These are phyloP conservation scores for Coccomyxa sp. DNA, from an alignment of 139 green algal genomes.

Conservation along the genomic window DNA sequence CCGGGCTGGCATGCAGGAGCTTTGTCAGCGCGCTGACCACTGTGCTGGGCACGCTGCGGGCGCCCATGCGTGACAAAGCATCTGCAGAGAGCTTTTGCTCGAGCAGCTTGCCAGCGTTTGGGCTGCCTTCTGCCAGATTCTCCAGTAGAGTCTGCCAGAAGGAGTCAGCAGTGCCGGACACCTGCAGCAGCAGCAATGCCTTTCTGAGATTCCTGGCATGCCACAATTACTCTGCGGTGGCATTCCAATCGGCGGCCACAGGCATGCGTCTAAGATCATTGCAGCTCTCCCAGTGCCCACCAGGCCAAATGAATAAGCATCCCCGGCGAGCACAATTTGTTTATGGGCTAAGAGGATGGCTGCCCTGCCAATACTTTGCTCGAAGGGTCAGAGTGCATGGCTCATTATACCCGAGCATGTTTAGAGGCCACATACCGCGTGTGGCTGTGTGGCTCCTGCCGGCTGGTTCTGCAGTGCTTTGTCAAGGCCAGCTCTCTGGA, in stretches of 20 bases:
- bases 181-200: conserved; percentile 1
- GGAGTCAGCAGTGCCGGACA: conserved; percentile 22
- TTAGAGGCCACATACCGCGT: no score
- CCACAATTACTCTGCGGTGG: not conserved
- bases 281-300: no score
- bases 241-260: not conserved
- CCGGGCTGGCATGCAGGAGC: not conserved
- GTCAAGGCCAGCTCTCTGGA: no score
- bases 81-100: not conserved
- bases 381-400: no score
- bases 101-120: not conserved
- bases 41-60: conserved; percentile 9
- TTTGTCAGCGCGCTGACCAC: conserved; percentile 18
- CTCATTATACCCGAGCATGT: no score
- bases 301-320: no score
- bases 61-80: not conserved
- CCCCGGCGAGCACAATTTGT: not conserved
- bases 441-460: no score
- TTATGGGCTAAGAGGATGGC: no score
- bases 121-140: conserved; percentile 15
- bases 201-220: not conserved
- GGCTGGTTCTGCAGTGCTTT: no score
- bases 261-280: not conserved
- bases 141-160: conserved; percentile 25
- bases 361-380: no score